phyloP scores from a whole-genome alignment of 345 rosid genomes.

The Anastatica hierochuntica region DNA sequence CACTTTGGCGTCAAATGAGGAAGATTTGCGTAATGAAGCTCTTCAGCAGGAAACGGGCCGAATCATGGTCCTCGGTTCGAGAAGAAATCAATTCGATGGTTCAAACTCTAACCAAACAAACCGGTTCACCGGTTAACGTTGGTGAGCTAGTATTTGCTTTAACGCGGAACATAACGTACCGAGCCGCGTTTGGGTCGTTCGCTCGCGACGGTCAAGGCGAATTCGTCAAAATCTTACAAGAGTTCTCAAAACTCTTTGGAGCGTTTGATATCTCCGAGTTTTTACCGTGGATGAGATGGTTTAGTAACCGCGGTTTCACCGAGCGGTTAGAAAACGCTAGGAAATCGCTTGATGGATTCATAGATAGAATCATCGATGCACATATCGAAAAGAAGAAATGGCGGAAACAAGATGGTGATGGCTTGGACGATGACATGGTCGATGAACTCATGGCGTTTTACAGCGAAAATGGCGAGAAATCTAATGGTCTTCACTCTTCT shows the following conservation, averaged over 20 bases:
- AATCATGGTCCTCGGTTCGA: constrained; percentile 84
- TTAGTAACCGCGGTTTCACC: constrained; percentile 39
- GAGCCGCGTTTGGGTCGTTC: constrained; percentile 76
- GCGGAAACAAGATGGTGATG: constrained; percentile 5
- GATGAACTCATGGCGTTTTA: constrained; percentile 75
- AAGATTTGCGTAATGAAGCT: constrained; percentile 76
- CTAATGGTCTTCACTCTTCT: constrained; percentile 32
- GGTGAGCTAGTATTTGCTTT: constrained; percentile 64
- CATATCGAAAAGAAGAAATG: constrained; percentile 39
- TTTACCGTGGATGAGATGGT: constrained; percentile 65
- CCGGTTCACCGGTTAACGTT: constrained; percentile 41
- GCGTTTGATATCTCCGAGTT: constrained; percentile 74
- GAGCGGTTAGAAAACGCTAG: constrained; percentile 55
- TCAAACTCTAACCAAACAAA: constrained; percentile 22
- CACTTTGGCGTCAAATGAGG: constrained; percentile 89
- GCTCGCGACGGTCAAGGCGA: constrained; percentile 57
- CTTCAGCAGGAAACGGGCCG: constrained; percentile 71
- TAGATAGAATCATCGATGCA: constrained; percentile 63
- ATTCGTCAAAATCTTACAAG: constrained; percentile 63
- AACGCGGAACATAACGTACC: constrained; percentile 57
- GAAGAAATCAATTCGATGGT: constrained; percentile 57
- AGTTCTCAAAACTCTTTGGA: constrained; percentile 83
- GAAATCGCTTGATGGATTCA: constrained; percentile 49
- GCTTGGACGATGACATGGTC: constrained; percentile 56
- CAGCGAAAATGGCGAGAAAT: constrained; percentile 26